Percentiles rank a stretch among this genome's conserved stretches.
Conservation (phyloP, 2,329 filamentous ascomycete species). For the Aaosphaeria arxii region DNA sequence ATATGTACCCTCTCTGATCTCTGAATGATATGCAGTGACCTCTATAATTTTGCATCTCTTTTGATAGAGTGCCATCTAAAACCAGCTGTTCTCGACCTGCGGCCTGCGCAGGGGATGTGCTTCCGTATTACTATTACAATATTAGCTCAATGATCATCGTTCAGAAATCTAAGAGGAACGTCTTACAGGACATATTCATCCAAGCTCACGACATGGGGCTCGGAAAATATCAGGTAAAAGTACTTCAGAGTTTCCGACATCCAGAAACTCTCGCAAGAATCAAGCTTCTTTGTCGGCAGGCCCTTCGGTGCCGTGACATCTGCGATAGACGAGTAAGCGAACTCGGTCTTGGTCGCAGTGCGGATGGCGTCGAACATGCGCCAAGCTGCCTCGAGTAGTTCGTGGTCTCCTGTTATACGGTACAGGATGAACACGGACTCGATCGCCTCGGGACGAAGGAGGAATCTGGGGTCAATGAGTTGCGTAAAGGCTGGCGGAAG, state of each 20-base stretch:
- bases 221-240: slow-evolving; percentile 78
- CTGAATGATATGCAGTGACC: too few relatives aligned
- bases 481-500: slow-evolving; percentile 41
- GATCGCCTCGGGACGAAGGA: slow-evolving; percentile 71
- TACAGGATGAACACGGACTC: slow-evolving; percentile 90
- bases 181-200: slow-evolving; percentile 63
- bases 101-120: slow-evolving; percentile 51
- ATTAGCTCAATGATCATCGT: background rate
- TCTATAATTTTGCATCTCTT: too few relatives aligned
- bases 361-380: slow-evolving; percentile 75
- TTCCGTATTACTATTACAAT: slow-evolving; percentile 45
- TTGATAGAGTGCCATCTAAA: too few relatives aligned
- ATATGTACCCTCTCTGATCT: too few relatives aligned
- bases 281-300: slow-evolving; percentile 23
- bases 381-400: slow-evolving; percentile 81
- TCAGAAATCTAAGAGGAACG: background rate
- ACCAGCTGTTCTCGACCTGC: background rate
- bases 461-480: slow-evolving; percentile 37
- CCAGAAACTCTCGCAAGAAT: slow-evolving; percentile 71
- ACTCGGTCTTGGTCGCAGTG: slow-evolving; percentile 61
- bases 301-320: slow-evolving; percentile 53
- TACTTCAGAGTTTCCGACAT: slow-evolving; percentile 89
- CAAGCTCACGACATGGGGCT: slow-evolving; percentile 62
- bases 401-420: slow-evolving; percentile 75
- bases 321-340: slow-evolving; percentile 67